Percentiles rank a stretch among this genome's conserved stretches.
Conservation (phyloP, 2,329 filamentous ascomycete genomes). For the Fonsecaea pedrosoi region DNA sequence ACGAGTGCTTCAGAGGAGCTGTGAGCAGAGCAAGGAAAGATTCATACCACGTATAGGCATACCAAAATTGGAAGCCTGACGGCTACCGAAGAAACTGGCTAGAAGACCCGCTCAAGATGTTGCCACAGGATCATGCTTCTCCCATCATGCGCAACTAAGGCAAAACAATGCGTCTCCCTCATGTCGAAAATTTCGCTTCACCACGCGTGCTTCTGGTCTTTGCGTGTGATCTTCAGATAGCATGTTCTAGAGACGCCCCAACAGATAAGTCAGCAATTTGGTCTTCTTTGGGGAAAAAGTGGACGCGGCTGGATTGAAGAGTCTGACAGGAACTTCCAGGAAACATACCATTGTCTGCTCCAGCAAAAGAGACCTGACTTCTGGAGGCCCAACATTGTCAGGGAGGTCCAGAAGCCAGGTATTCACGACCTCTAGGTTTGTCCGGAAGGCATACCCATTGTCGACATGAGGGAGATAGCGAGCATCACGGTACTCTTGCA, state of each 20-base stretch:
- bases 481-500: conserved; percentile 8
- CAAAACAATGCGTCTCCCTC: conserved; percentile 11
- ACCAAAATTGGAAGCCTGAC: neutral
- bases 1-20: conserved; percentile 3
- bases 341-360: conserved; percentile 7
- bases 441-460: conserved; percentile 3
- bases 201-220: conserved; percentile 4
- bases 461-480: conserved; percentile 7
- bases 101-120: neutral
- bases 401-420: conserved; percentile 1
- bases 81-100: neutral
- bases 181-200: neutral
- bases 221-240: neutral
- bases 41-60: neutral
- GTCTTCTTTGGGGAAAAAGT: neutral
- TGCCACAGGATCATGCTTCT: neutral
- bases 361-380: conserved; percentile 3
- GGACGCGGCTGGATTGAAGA: neutral
- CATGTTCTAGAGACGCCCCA: neutral
- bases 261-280: neutral
- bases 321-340: neutral
- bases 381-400: neutral
- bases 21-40: conserved; percentile 1
- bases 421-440: neutral
- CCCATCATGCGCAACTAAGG: conserved; percentile 2